Percentiles rank a stretch among this genome's conserved stretches.
Evolutionary conservation across 1,139 yeast species (phyloP).

Genomic region (Lodderomyces pseudojiufengensis): DNA sequence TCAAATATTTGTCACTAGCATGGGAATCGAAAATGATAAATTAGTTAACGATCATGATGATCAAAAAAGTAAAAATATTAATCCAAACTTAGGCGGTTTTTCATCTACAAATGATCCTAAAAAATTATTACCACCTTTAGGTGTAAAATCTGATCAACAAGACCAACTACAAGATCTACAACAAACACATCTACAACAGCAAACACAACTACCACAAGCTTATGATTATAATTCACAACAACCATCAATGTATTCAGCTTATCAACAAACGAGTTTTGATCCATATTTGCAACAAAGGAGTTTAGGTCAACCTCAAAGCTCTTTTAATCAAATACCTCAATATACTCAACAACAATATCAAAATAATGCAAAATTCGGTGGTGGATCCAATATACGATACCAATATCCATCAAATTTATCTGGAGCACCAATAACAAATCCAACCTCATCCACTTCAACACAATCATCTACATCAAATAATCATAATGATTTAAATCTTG

Average conservation of each 20-base stretch:
- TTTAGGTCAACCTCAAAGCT: slow-evolving; percentile 2
- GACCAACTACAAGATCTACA: slow-evolving; percentile 2
- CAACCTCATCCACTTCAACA: slow-evolving; percentile 2
- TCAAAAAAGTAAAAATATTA: slow-evolving; percentile 10
- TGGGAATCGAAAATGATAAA: slow-evolving; percentile 6
- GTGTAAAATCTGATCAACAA: slow-evolving; percentile 6
- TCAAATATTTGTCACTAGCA: too few relatives aligned
- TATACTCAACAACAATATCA: slow-evolving; percentile 3
- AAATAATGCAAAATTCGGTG: not conserved
- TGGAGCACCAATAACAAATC: not conserved
- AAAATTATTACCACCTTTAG: slow-evolving; percentile 12
- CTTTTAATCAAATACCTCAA: slow-evolving; percentile 3
- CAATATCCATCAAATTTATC: slow-evolving; percentile 1
- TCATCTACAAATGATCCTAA: slow-evolving; percentile 4
- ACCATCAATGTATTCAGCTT: slow-evolving; percentile 3
- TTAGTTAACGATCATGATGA: slow-evolving; percentile 12
- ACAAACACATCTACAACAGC: not conserved
- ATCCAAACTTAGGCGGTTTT: slow-evolving; percentile 12
- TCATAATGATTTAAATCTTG: slow-evolving; percentile 1
- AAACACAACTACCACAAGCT: slow-evolving; percentile 6
- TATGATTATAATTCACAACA: slow-evolving; percentile 3
- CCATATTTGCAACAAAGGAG: slow-evolving; percentile 7
- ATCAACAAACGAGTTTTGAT: slow-evolving; percentile 7
- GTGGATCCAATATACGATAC: slow-evolving; percentile 3
- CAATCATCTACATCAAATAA: not conserved